Percentiles rank a stretch among this genome's conserved stretches.
Conservation (phyloP, 2,329 filamentous ascomycete species). For the Diaporthe caulivora region DNA sequence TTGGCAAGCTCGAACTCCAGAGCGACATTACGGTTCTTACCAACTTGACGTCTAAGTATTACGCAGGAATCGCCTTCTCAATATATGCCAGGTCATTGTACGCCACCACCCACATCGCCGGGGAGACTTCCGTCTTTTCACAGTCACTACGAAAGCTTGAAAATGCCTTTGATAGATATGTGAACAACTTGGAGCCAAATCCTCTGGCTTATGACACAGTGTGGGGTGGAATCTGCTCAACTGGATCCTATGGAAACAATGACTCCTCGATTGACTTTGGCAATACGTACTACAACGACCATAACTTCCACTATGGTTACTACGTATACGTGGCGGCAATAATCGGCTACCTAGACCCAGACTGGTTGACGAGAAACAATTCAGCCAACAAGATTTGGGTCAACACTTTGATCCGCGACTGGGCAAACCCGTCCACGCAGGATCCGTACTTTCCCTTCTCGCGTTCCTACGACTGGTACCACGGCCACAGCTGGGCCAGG, state of each 20-base stretch:
- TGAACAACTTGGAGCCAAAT: background rate
- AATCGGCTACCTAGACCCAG: constrained; percentile 44
- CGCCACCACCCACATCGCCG: background rate
- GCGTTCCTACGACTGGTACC: constrained; percentile 46
- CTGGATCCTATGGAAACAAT: constrained; percentile 39
- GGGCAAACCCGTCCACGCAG: constrained; percentile 44
- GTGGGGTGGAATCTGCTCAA: constrained; percentile 45
- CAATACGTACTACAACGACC: constrained; percentile 47
- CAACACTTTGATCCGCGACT: constrained; percentile 40
- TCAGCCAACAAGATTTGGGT: background rate
- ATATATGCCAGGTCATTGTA: background rate
- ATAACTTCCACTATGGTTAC: constrained; percentile 49
- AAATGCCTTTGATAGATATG: background rate
- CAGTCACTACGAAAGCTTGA: background rate
- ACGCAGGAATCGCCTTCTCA: background rate
- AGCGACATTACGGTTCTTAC: background rate
- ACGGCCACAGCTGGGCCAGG: constrained; percentile 47
- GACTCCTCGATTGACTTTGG: constrained; percentile 45
- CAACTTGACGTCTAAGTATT: background rate
- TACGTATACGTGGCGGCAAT: constrained; percentile 43
- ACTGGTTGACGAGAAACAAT: constrained; percentile 39
- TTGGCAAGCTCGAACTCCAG: background rate
- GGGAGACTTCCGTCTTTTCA: background rate
- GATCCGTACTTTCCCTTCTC: constrained; percentile 46
- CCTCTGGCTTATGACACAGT: constrained; percentile 43